These are phyloP conservation scores for Rhizopus delemar DNA, from an alignment of 371 early-diverging fungal species.

Conservation along the genomic window DNA sequence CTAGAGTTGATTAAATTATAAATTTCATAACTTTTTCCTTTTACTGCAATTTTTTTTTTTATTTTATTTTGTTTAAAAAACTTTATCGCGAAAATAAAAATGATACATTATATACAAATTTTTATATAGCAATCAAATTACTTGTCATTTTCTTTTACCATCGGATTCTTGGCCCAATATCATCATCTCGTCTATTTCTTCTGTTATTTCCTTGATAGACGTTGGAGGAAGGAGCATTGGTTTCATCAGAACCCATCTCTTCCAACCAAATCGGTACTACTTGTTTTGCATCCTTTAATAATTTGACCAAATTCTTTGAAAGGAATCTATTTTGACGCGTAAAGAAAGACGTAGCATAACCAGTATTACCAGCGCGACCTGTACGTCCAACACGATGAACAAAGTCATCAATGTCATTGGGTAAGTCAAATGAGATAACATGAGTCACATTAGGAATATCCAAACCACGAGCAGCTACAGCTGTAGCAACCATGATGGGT, in stretches of 20 bases:
- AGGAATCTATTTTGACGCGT: conserved; percentile 85
- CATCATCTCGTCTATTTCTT: conserved; percentile 1
- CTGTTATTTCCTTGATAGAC: not conserved
- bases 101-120: not conserved
- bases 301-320: conserved; percentile 71
- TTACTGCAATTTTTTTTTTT: not conserved
- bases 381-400: conserved; percentile 93
- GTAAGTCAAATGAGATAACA: conserved; percentile 93
- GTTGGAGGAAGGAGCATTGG: not conserved
- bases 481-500: conserved; percentile 98
- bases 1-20: conserved; percentile 19
- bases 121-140: not conserved
- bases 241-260: conserved; percentile 18
- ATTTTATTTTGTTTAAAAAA: not conserved
- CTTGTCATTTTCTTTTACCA: not conserved
- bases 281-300: conserved; percentile 68
- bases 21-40: too few relatives aligned
- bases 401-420: conserved; percentile 90
- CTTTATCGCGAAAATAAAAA: not conserved
- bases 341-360: conserved; percentile 95
- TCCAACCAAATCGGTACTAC: conserved; percentile 69
- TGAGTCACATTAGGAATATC: conserved; percentile 90
- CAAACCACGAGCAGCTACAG: conserved; percentile 98
- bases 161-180: not conserved
- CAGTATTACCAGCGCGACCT: conserved; percentile 96